A percentile compares a stretch with the other conserved stretches of the same genome.
Evolutionary conservation across 2,329 filamentous ascomycete species (phyloP).

Genomic region (Penicillium digitatum): DNA sequence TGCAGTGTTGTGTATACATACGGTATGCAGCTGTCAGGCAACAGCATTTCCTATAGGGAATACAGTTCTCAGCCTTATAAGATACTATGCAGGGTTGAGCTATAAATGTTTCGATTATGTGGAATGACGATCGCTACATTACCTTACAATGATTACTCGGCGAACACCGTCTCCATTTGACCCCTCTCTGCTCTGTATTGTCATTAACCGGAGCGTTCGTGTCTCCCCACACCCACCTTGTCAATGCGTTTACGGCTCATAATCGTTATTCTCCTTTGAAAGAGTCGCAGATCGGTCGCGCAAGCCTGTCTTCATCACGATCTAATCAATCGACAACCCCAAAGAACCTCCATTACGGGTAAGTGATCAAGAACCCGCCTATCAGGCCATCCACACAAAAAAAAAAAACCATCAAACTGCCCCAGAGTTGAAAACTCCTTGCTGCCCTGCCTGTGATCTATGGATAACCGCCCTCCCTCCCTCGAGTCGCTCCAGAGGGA

Average conservation of each 20-base stretch:
- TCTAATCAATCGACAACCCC: too few relatives aligned
- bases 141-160: neutral
- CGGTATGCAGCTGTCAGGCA: neutral
- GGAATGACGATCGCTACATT: neutral
- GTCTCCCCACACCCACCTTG: neutral
- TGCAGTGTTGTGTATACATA: neutral
- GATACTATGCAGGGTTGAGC: neutral
- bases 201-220: neutral
- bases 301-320: neutral
- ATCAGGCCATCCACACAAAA: neutral
- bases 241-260: slow-evolving; percentile 1
- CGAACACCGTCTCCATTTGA: neutral
- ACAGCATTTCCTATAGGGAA: neutral
- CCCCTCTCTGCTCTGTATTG: slow-evolving; percentile 5
- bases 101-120: neutral
- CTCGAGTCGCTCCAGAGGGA: slow-evolving; percentile 1
- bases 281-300: neutral
- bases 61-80: neutral
- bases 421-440: neutral
- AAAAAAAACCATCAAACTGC: neutral
- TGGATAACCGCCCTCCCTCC: slow-evolving; percentile 1
- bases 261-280: neutral
- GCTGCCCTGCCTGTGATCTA: neutral
- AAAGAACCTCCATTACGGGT: neutral
- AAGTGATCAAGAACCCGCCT: neutral